phyloP scores from a whole-genome alignment of 208 protist genomes.

The Wallacemonas collosoma region DNA sequence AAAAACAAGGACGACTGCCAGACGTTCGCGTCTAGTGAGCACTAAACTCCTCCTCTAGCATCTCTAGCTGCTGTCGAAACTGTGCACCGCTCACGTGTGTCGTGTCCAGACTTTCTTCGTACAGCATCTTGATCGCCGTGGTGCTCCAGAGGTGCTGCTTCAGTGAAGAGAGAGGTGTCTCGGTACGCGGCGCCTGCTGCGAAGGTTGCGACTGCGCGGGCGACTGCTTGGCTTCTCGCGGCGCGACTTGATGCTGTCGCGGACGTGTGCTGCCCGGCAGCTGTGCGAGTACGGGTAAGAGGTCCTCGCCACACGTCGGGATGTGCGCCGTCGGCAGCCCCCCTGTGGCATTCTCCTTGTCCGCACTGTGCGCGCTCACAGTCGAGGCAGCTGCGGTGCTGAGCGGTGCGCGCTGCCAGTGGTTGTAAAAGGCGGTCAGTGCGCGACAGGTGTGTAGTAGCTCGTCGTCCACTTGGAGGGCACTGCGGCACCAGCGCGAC shows the following conservation, averaged over 20 bases:
- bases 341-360: not conserved
- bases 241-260: not conserved
- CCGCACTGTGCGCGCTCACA: not conserved
- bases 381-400: not conserved
- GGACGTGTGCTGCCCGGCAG: constrained; percentile 10
- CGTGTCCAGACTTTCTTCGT: constrained; percentile 37
- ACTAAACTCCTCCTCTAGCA: constrained; percentile 46
- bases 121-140: constrained; percentile 56
- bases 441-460: not conserved
- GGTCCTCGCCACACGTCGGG: not conserved
- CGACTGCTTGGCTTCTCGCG: not conserved
- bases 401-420: not conserved
- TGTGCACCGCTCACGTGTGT: constrained; percentile 40
- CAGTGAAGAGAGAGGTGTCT: constrained; percentile 1
- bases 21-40: not conserved
- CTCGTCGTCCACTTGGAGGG: constrained; percentile 31
- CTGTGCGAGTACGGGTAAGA: constrained; percentile 3
- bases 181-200: not conserved
- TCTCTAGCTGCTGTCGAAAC: constrained; percentile 40
- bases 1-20: not conserved
- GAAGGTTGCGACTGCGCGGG: not conserved
- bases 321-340: not conserved
- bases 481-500: constrained; percentile 60
- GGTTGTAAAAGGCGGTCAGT: not conserved
- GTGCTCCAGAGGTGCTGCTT: constrained; percentile 32